These are phyloP conservation scores for Colletotrichum euphorbiae DNA, from an alignment of 2,329 filamentous ascomycete species.

Conservation along the genomic window DNA sequence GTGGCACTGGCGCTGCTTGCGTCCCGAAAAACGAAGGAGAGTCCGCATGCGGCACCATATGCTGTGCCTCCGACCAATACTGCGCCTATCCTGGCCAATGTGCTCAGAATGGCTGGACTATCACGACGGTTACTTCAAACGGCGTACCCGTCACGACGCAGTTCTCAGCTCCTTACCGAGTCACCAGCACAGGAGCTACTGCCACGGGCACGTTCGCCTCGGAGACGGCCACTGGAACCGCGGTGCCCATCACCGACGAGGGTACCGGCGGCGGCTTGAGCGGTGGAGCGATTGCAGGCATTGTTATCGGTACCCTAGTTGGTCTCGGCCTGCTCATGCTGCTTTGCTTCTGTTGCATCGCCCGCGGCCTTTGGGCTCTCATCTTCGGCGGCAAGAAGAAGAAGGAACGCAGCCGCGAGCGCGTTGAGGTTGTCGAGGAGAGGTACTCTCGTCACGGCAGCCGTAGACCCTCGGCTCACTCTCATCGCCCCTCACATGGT, in stretches of 20 bases:
- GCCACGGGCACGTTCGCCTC: conserved; percentile 64
- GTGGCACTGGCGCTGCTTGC: conserved; percentile 56
- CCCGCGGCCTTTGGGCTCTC: conserved; percentile 70
- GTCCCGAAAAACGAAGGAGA: conserved; percentile 64
- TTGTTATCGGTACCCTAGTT: conserved; percentile 79
- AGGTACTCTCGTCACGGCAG: conserved; percentile 65
- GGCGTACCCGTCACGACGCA: conserved; percentile 64
- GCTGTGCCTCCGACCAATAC: conserved; percentile 77
- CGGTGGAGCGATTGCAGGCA: conserved; percentile 81
- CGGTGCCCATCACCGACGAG: conserved; percentile 48
- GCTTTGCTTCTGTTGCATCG: conserved; percentile 80
- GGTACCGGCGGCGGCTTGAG: conserved; percentile 65
- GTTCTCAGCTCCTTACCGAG: conserved; percentile 64
- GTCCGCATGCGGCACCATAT: conserved; percentile 74
- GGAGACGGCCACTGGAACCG: conserved; percentile 65
- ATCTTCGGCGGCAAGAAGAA: conserved; percentile 70
- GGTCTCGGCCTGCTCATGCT: conserved; percentile 75
- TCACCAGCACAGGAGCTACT: conserved; percentile 65
- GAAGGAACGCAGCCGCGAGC: conserved; percentile 59
- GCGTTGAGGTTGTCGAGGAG: conserved; percentile 73
- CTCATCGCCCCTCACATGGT: conserved; percentile 64
- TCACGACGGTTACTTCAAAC: conserved; percentile 58
- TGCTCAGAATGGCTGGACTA: conserved; percentile 52
- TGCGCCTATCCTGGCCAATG: conserved; percentile 72
- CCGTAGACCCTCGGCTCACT: conserved; percentile 54